Evolutionary conservation across 2,329 filamentous ascomycete species (phyloP), one percentile per base, ranked within the genome.

Genomic region (Pseudocercospora musae): DNA sequence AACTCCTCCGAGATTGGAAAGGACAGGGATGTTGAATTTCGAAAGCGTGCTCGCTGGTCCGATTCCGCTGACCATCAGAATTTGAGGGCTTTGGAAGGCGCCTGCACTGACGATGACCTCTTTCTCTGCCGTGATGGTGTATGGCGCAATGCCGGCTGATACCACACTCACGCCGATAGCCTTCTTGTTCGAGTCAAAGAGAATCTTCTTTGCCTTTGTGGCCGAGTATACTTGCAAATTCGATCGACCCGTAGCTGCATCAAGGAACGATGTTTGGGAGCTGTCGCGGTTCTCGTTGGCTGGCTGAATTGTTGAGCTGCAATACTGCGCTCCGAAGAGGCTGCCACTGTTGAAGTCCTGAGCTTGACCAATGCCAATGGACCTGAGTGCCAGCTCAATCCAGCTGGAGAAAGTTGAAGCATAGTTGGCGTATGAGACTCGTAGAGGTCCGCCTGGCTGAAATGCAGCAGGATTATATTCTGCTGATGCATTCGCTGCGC

Each of bases 21-120:
- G 66, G 0, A 84, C 74, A 1, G 79, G 70, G 64, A 89, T 88
- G 15, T 77, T 74, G 69, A 84, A 80, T 60, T 78, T 77, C n/a
- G 78, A 64, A 2, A 89, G 75, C 62, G 46, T 66, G 79, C 75
- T 70, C 10, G 74, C 70, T 0, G 85, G 85, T 0, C 87, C 87
- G 40, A 89, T 81, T 18, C 87, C 87, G 54, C 80, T 84, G 1
- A 89, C 81, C 76, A 87, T 85, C 11, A 90, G 81, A 2, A 89
- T 75, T 73, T 89, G 87, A 8, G 86, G 86, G 1, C 82, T 82
- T 75, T 89, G 86, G 73, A 85, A 89, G 0, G 84, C 81, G 20
- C 87, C 87, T 6, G 72, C 80, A n/a, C 77, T 77, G 0, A 81
- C 61, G 25, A 82, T 78, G 31, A 81, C 76, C 66, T 81, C 78